A percentile compares a stretch with the other conserved stretches of the same genome.
Evolutionary conservation across 371 early-diverging fungal genomes (phyloP).

Genomic region (Actinomortierella wolfii): DNA sequence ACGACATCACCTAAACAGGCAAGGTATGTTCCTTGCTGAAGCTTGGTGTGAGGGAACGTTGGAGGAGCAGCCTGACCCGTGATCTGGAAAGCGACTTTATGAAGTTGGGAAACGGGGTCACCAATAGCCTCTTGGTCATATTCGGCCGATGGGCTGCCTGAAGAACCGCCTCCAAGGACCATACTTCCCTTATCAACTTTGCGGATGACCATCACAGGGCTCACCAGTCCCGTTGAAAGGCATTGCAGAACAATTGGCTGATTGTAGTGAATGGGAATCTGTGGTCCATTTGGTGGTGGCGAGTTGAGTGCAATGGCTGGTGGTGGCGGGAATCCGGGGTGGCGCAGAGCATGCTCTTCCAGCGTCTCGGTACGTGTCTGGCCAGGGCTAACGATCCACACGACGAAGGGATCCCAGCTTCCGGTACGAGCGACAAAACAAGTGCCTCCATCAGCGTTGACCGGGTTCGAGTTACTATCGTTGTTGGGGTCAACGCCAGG

Average conservation of each 20-base stretch:
- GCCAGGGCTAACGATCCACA: constrained; percentile 82
- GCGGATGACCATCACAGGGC: constrained; percentile 83
- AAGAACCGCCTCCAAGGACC: constrained; percentile 67
- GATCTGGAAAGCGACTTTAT: constrained; percentile 90
- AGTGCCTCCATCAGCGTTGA: constrained; percentile 58
- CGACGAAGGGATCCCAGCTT: constrained; percentile 87
- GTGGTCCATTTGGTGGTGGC: constrained; percentile 43
- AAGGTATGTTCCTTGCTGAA: constrained; percentile 67
- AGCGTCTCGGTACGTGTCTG: constrained; percentile 54
- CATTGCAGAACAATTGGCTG: constrained; percentile 85
- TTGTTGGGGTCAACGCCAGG: constrained; percentile 29
- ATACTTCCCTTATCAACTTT: constrained; percentile 84
- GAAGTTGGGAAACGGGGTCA: constrained; percentile 88
- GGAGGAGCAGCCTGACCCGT: constrained; percentile 56
- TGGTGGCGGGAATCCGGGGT: constrained; percentile 69
- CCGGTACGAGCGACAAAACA: constrained; percentile 82
- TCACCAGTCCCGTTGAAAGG: constrained; percentile 79
- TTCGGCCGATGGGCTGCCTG: constrained; percentile 40
- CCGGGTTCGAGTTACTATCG: constrained; percentile 48
- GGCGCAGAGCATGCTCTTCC: constrained; percentile 52
- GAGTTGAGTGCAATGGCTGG: constrained; percentile 76
- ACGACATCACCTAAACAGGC: constrained; percentile 79
- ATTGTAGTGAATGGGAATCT: constrained; percentile 81
- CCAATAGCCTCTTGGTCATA: constrained; percentile 56
- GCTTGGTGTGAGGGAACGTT: constrained; percentile 41